These are phyloP conservation scores for Irpex lacteus DNA, from an alignment of 1,284 basidiomycete genomes.

Conservation along the genomic window DNA sequence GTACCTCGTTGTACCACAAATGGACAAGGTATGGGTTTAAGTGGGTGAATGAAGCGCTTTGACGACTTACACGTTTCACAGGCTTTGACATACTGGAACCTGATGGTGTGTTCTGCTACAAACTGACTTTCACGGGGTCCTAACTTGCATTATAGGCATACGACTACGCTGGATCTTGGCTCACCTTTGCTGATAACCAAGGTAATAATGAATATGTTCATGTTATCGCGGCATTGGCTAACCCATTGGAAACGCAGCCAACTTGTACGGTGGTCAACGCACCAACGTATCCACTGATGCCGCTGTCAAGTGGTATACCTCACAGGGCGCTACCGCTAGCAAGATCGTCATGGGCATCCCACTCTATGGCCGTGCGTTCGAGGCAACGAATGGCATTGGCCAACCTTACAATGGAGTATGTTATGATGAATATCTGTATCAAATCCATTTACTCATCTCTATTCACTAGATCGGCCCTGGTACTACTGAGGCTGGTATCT, in stretches of 20 bases:
- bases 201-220: conserved; percentile 9
- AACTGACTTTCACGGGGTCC: conserved; percentile 26
- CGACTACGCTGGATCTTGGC: conserved; percentile 75
- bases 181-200: conserved; percentile 70
- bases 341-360: conserved; percentile 87
- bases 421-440: neutral
- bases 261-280: conserved; percentile 65
- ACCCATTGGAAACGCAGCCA: conserved; percentile 40
- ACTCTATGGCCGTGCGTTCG: conserved; percentile 83
- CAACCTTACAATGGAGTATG: conserved; percentile 68
- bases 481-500: conserved; percentile 65
- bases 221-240: neutral
- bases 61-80: neutral
- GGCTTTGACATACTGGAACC: conserved; percentile 78
- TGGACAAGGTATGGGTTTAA: conserved; percentile 49
- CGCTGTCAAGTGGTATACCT: conserved; percentile 66
- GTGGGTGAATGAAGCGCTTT: neutral
- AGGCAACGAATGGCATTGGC: conserved; percentile 75
- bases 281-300: conserved; percentile 69
- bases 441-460: conserved; percentile 4
- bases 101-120: conserved; percentile 47
- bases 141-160: conserved; percentile 48
- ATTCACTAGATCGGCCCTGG: conserved; percentile 69
- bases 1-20: conserved; percentile 63
- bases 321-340: conserved; percentile 62